Evolutionary conservation across 1,284 basidiomycete genomes (phyloP), one percentile per base, ranked within the genome.

Genomic region (Boletellus deceptivus): DNA sequence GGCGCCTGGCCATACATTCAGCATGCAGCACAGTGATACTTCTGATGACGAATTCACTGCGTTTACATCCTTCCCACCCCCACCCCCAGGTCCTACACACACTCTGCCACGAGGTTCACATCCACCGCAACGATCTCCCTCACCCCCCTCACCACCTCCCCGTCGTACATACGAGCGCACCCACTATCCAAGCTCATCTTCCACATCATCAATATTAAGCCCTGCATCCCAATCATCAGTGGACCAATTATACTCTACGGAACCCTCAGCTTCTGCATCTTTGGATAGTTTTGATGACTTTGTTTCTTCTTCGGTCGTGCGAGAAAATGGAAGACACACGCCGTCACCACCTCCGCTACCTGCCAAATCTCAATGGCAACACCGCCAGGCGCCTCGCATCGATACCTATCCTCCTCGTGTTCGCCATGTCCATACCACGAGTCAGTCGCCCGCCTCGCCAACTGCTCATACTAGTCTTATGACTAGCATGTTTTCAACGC

Each of bases 231-330:
- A 55, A 36, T 42, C 67, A 36, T 42, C 67, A 1, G 46, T 20
- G 24, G 61, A 70, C 42, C 61, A 38, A 3, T 29, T 65, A 36
- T 65, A 25, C 29, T 52, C 57, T 49, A 22, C 56, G 6, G 39
- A 41, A 17, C 50, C 57, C 34, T 56, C 59, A 6, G 41, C 55
- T 13, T 59, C 65, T 11, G 48, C 52, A 17, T 58, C 67, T 27
- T 74, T 77, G 53, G 68, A 79, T 56, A 71, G 75, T 53, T 79
- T 81, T 57, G 71, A 77, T 51, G 72, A 75, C 36, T 74, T 78
- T 47, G 64, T 75, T 31, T 71, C 72, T 37, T 67, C 70, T 34
- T 20, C 27, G 6, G 39, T 14, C 20, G 14, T 6, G 27, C 59
- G 33, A 46, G 35, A 29, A 10, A 38, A 29, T 45, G 51, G 27